phyloP scores from a whole-genome alignment of 176 grass and related monocot genomes.

The Eleusine indica region DNA sequence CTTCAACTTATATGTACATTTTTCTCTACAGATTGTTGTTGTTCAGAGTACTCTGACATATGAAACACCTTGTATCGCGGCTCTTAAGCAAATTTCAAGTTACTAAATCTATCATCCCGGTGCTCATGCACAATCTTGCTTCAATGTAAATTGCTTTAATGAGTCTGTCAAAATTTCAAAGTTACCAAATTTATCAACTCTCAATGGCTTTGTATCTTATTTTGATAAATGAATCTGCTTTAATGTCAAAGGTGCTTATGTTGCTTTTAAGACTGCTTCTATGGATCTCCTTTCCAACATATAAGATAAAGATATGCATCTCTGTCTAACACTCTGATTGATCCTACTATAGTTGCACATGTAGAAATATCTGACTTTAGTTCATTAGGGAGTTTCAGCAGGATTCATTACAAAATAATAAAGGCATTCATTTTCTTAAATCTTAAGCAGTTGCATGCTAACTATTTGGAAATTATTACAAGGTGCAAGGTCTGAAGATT shows the following conservation, averaged over 20 bases:
- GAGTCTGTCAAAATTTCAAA: too few relatives aligned
- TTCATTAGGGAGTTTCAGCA: too few relatives aligned
- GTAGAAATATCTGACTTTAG: too few relatives aligned
- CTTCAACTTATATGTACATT: neutral
- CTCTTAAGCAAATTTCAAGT: neutral
- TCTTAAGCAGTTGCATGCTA: too few relatives aligned
- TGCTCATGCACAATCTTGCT: neutral
- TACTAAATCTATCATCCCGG: neutral
- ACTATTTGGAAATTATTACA: too few relatives aligned
- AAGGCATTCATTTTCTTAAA: too few relatives aligned
- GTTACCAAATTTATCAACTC: too few relatives aligned
- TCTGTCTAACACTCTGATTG: too few relatives aligned
- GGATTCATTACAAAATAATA: too few relatives aligned
- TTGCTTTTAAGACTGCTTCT: slow-evolving; percentile 1
- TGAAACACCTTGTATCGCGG: neutral
- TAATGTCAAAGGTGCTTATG: slow-evolving; percentile 3
- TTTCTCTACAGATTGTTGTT: neutral
- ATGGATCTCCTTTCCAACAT: neutral
- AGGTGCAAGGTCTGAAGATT: too few relatives aligned
- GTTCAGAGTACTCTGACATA: neutral
- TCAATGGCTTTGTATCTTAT: neutral
- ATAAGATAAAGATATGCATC: neutral
- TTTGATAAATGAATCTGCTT: neutral
- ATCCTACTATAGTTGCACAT: too few relatives aligned
- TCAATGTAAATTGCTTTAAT: too few relatives aligned